Conservation (phyloP, 192 early-diverging fungal genomes). For the Coemansia guatemalensis region DNA sequence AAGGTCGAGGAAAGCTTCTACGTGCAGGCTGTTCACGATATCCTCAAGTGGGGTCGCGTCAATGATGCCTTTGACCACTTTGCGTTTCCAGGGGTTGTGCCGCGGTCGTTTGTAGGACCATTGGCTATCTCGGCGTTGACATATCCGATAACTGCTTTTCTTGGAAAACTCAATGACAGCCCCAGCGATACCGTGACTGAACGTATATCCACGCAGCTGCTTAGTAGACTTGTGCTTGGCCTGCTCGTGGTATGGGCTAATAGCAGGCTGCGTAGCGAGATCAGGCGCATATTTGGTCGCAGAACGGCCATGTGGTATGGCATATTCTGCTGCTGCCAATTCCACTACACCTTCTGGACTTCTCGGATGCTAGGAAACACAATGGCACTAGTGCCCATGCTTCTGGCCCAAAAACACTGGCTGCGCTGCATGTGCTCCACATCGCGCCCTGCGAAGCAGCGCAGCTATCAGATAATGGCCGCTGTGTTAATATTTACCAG, state of each 20-base stretch:
- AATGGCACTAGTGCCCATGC: slow-evolving; percentile 72
- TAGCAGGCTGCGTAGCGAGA: slow-evolving; percentile 53
- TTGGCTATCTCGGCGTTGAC: slow-evolving; percentile 56
- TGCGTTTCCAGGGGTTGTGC: slow-evolving; percentile 93
- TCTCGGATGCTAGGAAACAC: slow-evolving; percentile 86
- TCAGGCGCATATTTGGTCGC: slow-evolving; percentile 60
- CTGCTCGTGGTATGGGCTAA: slow-evolving; percentile 58
- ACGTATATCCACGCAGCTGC: slow-evolving; percentile 26
- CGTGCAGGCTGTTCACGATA: slow-evolving; percentile 89
- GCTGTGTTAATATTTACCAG: slow-evolving; percentile 40
- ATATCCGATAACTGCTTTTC: slow-evolving; percentile 32
- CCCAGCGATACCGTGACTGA: slow-evolving; percentile 3
- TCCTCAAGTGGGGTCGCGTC: slow-evolving; percentile 60
- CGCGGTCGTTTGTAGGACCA: slow-evolving; percentile 89
- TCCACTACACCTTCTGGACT: slow-evolving; percentile 89
- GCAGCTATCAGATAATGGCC: slow-evolving; percentile 23
- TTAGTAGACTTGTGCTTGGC: slow-evolving; percentile 48
- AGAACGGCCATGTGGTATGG: slow-evolving; percentile 37
- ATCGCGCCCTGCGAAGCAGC: neutral
- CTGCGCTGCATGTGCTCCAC: slow-evolving; percentile 22
- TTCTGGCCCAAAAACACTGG: slow-evolving; percentile 54
- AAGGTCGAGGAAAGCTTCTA: slow-evolving; percentile 99
- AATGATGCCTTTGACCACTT: slow-evolving; percentile 75
- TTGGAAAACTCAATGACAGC: neutral
- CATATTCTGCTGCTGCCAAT: slow-evolving; percentile 68